Percentiles rank a stretch among this genome's conserved stretches.
Conservation (phyloP, 148 eudicot species). For the Amaranthus cruentus region DNA sequence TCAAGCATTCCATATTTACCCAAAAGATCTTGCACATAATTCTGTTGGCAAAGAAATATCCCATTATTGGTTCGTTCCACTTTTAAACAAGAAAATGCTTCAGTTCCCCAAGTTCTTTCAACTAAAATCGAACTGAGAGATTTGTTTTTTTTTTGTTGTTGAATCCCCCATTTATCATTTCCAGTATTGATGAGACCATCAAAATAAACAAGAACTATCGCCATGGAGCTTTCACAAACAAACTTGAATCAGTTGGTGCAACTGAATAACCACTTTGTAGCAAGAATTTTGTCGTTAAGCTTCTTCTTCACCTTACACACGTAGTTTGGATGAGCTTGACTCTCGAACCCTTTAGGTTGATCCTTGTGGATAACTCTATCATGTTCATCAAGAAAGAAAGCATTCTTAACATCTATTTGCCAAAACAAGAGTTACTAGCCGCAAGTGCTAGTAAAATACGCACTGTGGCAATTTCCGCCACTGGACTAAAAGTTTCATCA, state of each 20-base stretch:
- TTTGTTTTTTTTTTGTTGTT: not conserved
- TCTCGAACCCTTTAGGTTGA: no score
- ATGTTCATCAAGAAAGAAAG: no score
- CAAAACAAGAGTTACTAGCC: not conserved
- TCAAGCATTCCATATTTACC: slow-evolving; percentile 13
- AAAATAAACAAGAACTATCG: not conserved
- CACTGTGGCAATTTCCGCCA: no score
- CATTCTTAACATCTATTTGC: no score
- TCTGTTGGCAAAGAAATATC: slow-evolving; percentile 7
- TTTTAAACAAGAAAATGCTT: slow-evolving; percentile 18
- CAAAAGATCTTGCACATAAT: slow-evolving; percentile 17
- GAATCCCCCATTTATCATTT: not conserved
- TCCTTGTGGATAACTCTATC: no score
- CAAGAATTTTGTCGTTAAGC: slow-evolving; percentile 7
- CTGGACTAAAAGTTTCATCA: no score
- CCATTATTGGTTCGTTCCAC: slow-evolving; percentile 3
- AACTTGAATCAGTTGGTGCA: no score
- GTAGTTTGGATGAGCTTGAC: not conserved
- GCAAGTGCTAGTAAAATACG: no score
- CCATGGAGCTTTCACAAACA: no score
- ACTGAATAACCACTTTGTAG: not conserved
- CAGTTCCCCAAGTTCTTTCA: slow-evolving; percentile 5
- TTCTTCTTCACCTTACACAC: slow-evolving; percentile 12
- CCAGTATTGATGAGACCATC: slow-evolving; percentile 3
- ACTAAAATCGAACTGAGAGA: not conserved